phyloP scores from a whole-genome alignment of 139 green algal genomes.

The Limnomonas spitsbergensis region DNA sequence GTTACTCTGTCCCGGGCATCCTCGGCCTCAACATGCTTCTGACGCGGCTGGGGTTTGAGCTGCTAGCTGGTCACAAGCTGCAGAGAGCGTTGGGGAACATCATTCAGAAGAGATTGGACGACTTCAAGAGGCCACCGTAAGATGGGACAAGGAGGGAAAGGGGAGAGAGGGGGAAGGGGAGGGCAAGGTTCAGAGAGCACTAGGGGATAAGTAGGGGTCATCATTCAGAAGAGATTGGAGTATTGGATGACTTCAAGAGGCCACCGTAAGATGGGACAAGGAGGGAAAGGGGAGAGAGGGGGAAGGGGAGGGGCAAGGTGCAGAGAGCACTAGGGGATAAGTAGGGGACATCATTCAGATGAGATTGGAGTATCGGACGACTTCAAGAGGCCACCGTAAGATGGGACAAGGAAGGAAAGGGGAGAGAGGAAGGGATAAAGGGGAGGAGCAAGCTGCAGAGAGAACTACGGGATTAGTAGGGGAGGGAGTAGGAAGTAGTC shows the following conservation, averaged over 20 bases:
- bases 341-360: conserved; percentile 14
- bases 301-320: background rate
- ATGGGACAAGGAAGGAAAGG: too few species aligned
- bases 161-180: too few species aligned
- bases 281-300: too few species aligned
- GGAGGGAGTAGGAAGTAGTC: conserved; percentile 13
- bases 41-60: conserved; percentile 2
- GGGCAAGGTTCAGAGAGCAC: background rate
- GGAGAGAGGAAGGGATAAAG: too few species aligned
- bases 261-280: too few species aligned
- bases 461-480: background rate
- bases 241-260: conserved; percentile 15
- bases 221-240: conserved; percentile 11
- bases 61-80: conserved; percentile 7
- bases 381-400: conserved; percentile 11
- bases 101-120: conserved; percentile 9
- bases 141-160: too few species aligned
- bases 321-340: background rate
- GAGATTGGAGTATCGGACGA: conserved; percentile 14
- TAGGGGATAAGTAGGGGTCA: too few species aligned
- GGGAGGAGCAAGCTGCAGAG: background rate
- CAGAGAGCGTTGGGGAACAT: background rate
- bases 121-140: conserved; percentile 13
- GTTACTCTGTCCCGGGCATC: background rate
- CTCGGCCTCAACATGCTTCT: conserved; percentile 18